Conservation (phyloP, 345 rosid species). For the Salix brachista region DNA sequence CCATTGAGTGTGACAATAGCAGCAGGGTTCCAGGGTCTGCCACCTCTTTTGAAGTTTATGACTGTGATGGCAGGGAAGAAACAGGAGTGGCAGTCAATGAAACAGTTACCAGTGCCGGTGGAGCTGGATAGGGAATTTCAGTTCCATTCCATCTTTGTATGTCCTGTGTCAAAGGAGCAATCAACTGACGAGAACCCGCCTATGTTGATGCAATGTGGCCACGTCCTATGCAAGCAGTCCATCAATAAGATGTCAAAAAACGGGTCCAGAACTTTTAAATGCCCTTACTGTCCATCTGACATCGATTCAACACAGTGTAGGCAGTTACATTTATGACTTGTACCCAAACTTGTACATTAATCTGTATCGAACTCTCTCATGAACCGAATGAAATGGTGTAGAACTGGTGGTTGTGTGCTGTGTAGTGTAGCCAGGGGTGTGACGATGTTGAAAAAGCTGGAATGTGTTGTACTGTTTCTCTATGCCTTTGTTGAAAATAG, state of each 20-base stretch:
- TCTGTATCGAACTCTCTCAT: conserved; percentile 11
- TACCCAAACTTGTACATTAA: conserved; percentile 16
- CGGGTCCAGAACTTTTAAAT: conserved; percentile 45
- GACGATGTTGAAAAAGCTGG: conserved; percentile 18
- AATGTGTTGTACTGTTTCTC: conserved; percentile 19
- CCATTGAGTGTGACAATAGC: conserved; percentile 48
- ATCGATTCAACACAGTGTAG: conserved; percentile 43
- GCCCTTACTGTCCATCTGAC: conserved; percentile 54
- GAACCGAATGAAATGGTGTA: conserved; percentile 7
- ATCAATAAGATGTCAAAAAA: conserved; percentile 52
- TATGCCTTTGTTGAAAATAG: conserved; percentile 38
- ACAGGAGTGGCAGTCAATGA: conserved; percentile 57
- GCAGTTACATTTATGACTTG: conserved; percentile 47
- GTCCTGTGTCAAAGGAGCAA: conserved; percentile 69
- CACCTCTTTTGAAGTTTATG: conserved; percentile 53
- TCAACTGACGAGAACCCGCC: conserved; percentile 62
- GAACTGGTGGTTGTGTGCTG: conserved; percentile 15
- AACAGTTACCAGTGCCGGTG: conserved; percentile 60
- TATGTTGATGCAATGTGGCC: conserved; percentile 67
- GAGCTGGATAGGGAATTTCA: conserved; percentile 58
- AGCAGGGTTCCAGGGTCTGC: conserved; percentile 57
- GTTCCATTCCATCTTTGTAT: conserved; percentile 64
- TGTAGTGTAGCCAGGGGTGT: conserved; percentile 9
- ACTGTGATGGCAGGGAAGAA: conserved; percentile 57
- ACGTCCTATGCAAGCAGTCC: conserved; percentile 61